phyloP scores from a whole-genome alignment of 2,329 filamentous ascomycete species.

The Cryoendolithus antarcticus region DNA sequence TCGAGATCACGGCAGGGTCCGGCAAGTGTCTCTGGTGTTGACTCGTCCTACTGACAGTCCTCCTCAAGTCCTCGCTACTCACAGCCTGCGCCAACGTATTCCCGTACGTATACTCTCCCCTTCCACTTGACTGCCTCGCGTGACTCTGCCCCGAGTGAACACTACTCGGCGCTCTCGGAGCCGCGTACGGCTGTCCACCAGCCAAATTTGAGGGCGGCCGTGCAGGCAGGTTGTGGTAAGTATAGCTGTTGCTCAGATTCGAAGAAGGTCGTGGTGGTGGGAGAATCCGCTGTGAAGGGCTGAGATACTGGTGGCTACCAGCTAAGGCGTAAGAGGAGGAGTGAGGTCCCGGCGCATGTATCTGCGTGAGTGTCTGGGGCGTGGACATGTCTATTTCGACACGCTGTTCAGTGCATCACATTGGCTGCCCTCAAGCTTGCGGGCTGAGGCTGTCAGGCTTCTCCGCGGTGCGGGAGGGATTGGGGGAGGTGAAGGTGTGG shows the following conservation, averaged over 20 bases:
- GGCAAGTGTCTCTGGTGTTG: constrained; percentile 10
- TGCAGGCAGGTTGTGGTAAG: constrained; percentile 19
- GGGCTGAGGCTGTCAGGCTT: no score
- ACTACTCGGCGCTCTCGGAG: constrained; percentile 18
- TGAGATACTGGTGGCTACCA: constrained; percentile 16
- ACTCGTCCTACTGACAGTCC: constrained; percentile 16
- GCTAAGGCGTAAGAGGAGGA: constrained; percentile 11
- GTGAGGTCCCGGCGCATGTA: constrained; percentile 19
- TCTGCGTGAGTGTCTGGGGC: constrained; percentile 20
- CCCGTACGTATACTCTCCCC: constrained; percentile 9
- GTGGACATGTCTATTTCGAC: constrained; percentile 17
- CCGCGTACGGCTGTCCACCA: constrained; percentile 13
- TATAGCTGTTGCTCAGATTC: constrained; percentile 21
- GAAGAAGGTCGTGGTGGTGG: constrained; percentile 22
- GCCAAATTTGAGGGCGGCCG: constrained; percentile 21
- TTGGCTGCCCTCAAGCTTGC: background rate
- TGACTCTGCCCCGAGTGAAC: constrained; percentile 8
- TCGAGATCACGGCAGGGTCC: constrained; percentile 2
- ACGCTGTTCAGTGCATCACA: constrained; percentile 4
- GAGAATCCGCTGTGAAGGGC: constrained; percentile 19
- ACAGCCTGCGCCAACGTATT: constrained; percentile 11
- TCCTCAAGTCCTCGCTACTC: constrained; percentile 15
- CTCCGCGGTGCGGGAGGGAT: no score
- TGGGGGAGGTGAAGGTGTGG: no score
- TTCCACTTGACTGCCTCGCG: constrained; percentile 11